A percentile compares a stretch with the other conserved stretches of the same genome.
These are phyloP conservation scores for Cantharellus cinnabarinus DNA, from an alignment of 768 basidiomycete genomes.

Conservation along the genomic window DNA sequence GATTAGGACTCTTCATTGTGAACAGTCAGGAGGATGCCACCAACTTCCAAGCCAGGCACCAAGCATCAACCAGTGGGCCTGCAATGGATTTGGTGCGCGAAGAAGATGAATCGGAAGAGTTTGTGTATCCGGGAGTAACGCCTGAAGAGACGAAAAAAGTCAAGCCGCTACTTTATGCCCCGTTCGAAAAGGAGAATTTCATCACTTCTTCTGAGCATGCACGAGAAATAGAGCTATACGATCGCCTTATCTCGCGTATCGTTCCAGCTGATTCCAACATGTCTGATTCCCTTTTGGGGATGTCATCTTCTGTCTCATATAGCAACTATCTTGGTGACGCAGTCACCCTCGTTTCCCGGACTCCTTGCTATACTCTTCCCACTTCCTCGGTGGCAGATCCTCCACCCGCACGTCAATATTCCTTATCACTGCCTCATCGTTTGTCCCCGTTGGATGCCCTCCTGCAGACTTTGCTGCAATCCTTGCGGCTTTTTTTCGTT, in stretches of 20 bases:
- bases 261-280: constrained; percentile 23
- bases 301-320: constrained; percentile 63
- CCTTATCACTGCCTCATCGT: constrained; percentile 24
- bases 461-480: constrained; percentile 46
- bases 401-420: too few species aligned
- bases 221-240: constrained; percentile 65
- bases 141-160: constrained; percentile 20
- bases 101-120: constrained; percentile 27
- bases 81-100: constrained; percentile 16
- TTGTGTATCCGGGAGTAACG: constrained; percentile 21
- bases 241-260: constrained; percentile 55
- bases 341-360: constrained; percentile 40
- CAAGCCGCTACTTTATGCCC: constrained; percentile 14
- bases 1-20: constrained; percentile 36
- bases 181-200: constrained; percentile 29
- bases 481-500: constrained; percentile 57
- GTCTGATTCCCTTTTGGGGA: background rate
- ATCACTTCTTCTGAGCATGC: constrained; percentile 61
- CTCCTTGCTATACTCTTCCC: constrained; percentile 33
- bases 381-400: constrained; percentile 13
- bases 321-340: constrained; percentile 70
- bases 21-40: too few species aligned
- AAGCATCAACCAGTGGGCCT: constrained; percentile 54
- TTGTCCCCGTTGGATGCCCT: constrained; percentile 62
- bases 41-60: constrained; percentile 28